Evolutionary conservation across 148 eudicot species (phyloP), one percentile per base, ranked within the genome.

Genomic region (Arbutus unedo): DNA sequence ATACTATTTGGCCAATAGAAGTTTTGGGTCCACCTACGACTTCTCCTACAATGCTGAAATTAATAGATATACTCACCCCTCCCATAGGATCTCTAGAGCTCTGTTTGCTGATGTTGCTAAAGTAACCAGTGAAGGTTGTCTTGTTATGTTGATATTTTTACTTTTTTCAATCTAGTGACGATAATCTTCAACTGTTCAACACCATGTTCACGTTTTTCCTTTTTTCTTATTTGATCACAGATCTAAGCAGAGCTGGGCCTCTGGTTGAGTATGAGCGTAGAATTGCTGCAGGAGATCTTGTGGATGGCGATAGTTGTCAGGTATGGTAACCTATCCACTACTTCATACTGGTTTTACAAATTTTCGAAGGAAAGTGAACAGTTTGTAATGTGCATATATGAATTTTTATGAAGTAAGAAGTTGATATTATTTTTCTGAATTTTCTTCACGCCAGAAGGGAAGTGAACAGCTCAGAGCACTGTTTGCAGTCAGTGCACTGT

Each of bases 241-340:
- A 86, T 50, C 81, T 82, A 31, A 82, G 56, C 48, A 88, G 87
- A 82, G 90, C 87, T 71, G 98, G 99, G 21, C 99, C 99, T 81
- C 85, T 93, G 19, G 90, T 91, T 71, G 99, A 94, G 86, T 96
- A 96, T 78, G 93, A 92, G 79, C 91, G 92, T 48, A 91, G 99
- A 90, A 89, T 96, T 59, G 90, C 90, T 44, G 91, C 90, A n/a
- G 97, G 99, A 79, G 96, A 96, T 81, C 96, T 96, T 70, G 79
- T 88, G 81, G 97, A 91, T 86, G 99, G 98, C 81, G 99, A 96
- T 89, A 76, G 79, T 72, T 88, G 91, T 86, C 99, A 96, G 97
- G 98, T 93, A 86, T 77, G 83, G 18, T 19, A 18, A 60, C 8
- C 25, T 18, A 10, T 59, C 11, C 70, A 41, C 18, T 72, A 9